Evolutionary conservation across 352 stramenopile species (phyloP).

Genomic region (Pythium chondricola): DNA sequence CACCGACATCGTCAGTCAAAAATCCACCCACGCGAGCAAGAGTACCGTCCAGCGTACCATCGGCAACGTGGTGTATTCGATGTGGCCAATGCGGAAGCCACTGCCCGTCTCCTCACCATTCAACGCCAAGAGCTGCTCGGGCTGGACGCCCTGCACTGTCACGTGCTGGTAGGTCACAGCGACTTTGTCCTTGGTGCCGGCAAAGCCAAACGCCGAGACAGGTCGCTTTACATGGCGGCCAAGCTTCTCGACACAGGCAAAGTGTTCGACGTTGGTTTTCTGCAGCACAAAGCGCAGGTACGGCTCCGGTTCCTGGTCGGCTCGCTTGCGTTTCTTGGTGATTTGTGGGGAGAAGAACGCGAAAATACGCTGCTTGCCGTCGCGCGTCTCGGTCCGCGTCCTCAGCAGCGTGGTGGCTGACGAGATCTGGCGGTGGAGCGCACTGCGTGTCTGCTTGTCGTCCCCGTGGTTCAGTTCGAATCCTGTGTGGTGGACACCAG

Average conservation of each 20-base stretch:
- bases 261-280: slow-evolving; percentile 76
- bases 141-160: slow-evolving; percentile 37
- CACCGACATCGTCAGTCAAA: background rate
- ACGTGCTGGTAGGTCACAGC: slow-evolving; percentile 67
- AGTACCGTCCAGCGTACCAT: slow-evolving; percentile 39
- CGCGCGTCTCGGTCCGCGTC: slow-evolving; percentile 51
- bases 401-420: slow-evolving; percentile 49
- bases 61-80: slow-evolving; percentile 42
- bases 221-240: slow-evolving; percentile 32
- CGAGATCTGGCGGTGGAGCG: slow-evolving; percentile 57
- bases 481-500: slow-evolving; percentile 19
- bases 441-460: slow-evolving; percentile 52
- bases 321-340: slow-evolving; percentile 68
- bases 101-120: slow-evolving; percentile 17
- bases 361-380: slow-evolving; percentile 38
- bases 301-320: slow-evolving; percentile 22
- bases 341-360: slow-evolving; percentile 57
- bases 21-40: background rate
- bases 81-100: slow-evolving; percentile 36
- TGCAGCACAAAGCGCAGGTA: slow-evolving; percentile 63
- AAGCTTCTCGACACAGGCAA: slow-evolving; percentile 58
- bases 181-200: slow-evolving; percentile 73
- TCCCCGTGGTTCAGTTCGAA: slow-evolving; percentile 53
- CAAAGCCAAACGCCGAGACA: slow-evolving; percentile 51
- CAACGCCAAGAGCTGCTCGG: slow-evolving; percentile 33